These are phyloP conservation scores for Zea mays DNA, from an alignment of 176 grass and related monocot genomes.

Conservation along the genomic window Zm-B73-REFERENCE-NAM-5.0 NC_050097.1:13835001-13835500, in stretches of 20 bases:
- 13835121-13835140: constrained; percentile 31
- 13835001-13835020: background rate
- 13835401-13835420: constrained; percentile 47
- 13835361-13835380: constrained; percentile 24
- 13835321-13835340: constrained; percentile 29
- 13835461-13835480: constrained; percentile 22
- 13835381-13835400: constrained; percentile 16
- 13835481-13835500: background rate
- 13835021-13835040: background rate
- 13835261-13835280: background rate
- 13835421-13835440: constrained; percentile 46
- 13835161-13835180: constrained; percentile 32
- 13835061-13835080: background rate
- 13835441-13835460: constrained; percentile 44
- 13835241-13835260: constrained; percentile 7
- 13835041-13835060: background rate
- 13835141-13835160: constrained; percentile 50
- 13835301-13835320: background rate
- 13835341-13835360: constrained; percentile 1
- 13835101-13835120: background rate
- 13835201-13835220: constrained; percentile 25
- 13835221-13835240: constrained; percentile 5
- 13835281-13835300: background rate
- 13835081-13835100: constrained; percentile 6
- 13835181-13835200: background rate